Percentiles rank a stretch among this genome's conserved stretches.
phyloP scores from a whole-genome alignment of 2,329 filamentous ascomycete genomes.

The Sphaerulina musiva region DNA sequence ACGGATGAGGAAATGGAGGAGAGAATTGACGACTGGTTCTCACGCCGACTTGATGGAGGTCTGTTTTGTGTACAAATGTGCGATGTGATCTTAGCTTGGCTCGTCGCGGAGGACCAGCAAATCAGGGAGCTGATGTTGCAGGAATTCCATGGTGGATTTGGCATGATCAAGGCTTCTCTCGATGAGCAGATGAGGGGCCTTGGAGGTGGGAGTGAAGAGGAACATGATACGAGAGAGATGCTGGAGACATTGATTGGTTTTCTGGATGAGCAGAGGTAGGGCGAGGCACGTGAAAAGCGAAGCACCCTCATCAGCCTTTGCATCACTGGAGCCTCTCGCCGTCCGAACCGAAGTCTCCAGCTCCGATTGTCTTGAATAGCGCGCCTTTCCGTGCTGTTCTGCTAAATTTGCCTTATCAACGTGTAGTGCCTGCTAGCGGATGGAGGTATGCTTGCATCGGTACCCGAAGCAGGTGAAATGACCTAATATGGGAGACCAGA shows the following conservation, averaged over 20 bases:
- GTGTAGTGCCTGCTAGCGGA: no score
- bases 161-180: slow-evolving; percentile 59
- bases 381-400: no score
- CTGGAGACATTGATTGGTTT: slow-evolving; percentile 49
- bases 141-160: slow-evolving; percentile 61
- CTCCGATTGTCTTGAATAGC: no score
- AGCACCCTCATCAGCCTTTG: no score
- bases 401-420: no score
- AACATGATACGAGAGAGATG: slow-evolving; percentile 54
- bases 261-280: not conserved
- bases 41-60: slow-evolving; percentile 71
- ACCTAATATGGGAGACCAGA: no score
- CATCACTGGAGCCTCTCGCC: no score
- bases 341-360: no score
- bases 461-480: no score
- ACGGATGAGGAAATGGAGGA: slow-evolving; percentile 55
- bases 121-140: slow-evolving; percentile 59
- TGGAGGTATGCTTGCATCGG: no score
- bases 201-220: slow-evolving; percentile 48
- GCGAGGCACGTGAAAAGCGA: no score
- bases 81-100: slow-evolving; percentile 82
- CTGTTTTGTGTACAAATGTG: slow-evolving; percentile 76
- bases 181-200: slow-evolving; percentile 60
- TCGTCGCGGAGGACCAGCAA: slow-evolving; percentile 79
- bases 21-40: slow-evolving; percentile 65